phyloP scores from a whole-genome alignment of 2,329 filamentous ascomycete species.

The Alternaria postmessia region DNA sequence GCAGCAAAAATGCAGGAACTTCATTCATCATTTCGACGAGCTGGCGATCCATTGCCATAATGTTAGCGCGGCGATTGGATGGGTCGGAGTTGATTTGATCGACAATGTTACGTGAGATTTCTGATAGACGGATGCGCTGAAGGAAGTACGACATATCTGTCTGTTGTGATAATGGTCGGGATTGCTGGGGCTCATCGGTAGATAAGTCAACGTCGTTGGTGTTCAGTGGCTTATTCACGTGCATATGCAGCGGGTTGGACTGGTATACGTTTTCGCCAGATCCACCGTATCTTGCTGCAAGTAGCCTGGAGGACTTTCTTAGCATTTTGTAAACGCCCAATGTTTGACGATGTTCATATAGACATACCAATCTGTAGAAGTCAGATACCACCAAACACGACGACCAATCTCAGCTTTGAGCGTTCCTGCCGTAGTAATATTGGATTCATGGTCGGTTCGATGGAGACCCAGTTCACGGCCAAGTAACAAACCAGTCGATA shows the following conservation, averaged over 20 bases:
- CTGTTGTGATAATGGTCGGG: constrained; percentile 18
- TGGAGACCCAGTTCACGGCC: constrained; percentile 28
- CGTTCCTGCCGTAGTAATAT: constrained; percentile 20
- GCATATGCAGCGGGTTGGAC: background rate
- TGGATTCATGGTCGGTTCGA: constrained; percentile 16
- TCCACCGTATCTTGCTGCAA: background rate
- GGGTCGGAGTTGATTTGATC: constrained; percentile 29
- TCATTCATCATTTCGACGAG: background rate
- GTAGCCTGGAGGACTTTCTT: background rate
- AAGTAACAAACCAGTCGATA: constrained; percentile 41
- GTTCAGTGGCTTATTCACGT: background rate
- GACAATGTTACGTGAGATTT: constrained; percentile 49
- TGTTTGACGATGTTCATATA: background rate
- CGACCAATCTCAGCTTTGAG: constrained; percentile 48
- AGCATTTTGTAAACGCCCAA: background rate
- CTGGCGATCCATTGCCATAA: background rate
- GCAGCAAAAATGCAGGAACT: background rate
- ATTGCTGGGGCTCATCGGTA: accelerated
- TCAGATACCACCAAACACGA: constrained; percentile 55
- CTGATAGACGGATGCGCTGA: constrained; percentile 46
- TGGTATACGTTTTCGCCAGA: background rate
- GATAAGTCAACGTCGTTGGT: background rate
- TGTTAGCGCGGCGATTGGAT: background rate
- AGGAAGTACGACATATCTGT: constrained; percentile 53
- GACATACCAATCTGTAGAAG: constrained; percentile 16